Evolutionary conservation across 345 rosid species (phyloP).

Genomic region (Anacardium occidentale): DNA sequence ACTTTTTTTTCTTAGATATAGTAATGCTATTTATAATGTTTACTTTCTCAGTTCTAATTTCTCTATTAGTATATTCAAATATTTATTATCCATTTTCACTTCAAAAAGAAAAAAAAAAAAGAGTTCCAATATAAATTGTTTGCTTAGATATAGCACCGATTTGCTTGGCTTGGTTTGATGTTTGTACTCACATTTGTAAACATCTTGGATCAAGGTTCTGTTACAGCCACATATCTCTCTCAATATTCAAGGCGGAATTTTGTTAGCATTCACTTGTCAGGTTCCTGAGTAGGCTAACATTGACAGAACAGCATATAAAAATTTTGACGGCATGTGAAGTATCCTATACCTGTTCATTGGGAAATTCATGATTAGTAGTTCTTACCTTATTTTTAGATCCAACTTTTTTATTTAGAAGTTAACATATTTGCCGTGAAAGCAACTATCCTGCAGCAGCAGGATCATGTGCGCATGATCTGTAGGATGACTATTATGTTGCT

Average conservation of each 20-base stretch:
- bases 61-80: background rate
- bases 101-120: too few species aligned
- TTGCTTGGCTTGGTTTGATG: background rate
- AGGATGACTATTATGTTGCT: background rate
- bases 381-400: background rate
- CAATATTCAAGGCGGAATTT: background rate
- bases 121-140: background rate
- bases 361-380: background rate
- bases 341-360: background rate
- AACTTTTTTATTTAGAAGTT: background rate
- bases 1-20: too few species aligned
- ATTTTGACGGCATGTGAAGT: background rate
- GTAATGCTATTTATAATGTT: too few species aligned
- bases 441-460: background rate
- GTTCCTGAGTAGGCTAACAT: background rate
- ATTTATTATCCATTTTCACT: background rate
- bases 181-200: background rate
- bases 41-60: too few species aligned
- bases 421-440: background rate
- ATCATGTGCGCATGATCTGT: background rate
- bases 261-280: background rate
- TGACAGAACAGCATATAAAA: constrained; percentile 2
- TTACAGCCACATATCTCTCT: background rate
- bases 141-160: background rate
- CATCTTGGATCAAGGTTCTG: background rate